Conservation (phyloP, 768 basidiomycete species). For the Boletus vermiculosoides region DNA sequence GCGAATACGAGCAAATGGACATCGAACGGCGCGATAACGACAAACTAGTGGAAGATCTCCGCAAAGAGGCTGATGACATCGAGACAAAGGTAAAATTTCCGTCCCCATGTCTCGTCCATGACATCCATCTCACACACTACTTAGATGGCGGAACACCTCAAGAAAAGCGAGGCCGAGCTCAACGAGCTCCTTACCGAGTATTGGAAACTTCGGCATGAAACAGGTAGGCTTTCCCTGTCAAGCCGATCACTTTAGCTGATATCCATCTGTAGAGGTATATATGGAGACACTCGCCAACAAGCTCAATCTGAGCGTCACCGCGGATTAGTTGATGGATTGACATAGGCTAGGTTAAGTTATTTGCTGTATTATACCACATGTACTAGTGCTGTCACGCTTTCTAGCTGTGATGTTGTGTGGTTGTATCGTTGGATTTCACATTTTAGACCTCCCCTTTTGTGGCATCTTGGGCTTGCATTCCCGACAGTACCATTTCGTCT, state of each 20-base stretch:
- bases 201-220: conserved; percentile 74
- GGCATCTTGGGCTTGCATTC: conserved; percentile 49
- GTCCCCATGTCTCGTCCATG: neutral
- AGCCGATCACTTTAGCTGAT: neutral
- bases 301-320: conserved; percentile 55
- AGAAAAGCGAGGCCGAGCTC: conserved; percentile 73
- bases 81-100: conserved; percentile 54
- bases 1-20: conserved; percentile 78
- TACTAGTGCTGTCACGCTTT: conserved; percentile 5
- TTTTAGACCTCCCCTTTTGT: conserved; percentile 35
- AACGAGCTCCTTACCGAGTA: conserved; percentile 81
- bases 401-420: neutral
- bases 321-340: conserved; percentile 15
- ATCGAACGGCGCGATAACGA: conserved; percentile 76
- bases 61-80: conserved; percentile 64
- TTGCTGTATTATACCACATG: conserved; percentile 17
- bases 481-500: conserved; percentile 68
- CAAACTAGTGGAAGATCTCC: conserved; percentile 73
- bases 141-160: conserved; percentile 76
- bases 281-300: conserved; percentile 87
- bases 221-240: conserved; percentile 45
- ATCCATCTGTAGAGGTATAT: conserved; percentile 58
- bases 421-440: conserved; percentile 8
- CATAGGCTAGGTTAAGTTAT: conserved; percentile 13
- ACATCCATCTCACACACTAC: neutral